Percentiles rank a stretch among this genome's conserved stretches.
These are phyloP conservation scores for Venturiaceae sp. DNA, from an alignment of 2,329 filamentous ascomycete genomes.

Conservation along the genomic window DNA sequence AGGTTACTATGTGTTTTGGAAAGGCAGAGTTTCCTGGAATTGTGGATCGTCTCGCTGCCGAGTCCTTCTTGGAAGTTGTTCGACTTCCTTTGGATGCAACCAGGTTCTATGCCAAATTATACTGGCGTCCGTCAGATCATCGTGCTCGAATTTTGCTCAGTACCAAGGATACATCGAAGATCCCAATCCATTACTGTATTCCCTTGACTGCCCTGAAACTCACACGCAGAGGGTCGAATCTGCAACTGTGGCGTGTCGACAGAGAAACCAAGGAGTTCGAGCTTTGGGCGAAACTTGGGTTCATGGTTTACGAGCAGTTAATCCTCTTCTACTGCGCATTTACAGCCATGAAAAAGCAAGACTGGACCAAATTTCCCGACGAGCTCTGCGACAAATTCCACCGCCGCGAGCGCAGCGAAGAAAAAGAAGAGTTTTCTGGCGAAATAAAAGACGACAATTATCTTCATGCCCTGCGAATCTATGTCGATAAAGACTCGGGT, in stretches of 20 bases:
- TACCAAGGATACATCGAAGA: constrained; percentile 27
- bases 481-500: constrained; percentile 39
- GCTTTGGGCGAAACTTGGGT: constrained; percentile 45
- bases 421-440: constrained; percentile 41
- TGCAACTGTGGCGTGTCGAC: constrained; percentile 30
- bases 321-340: constrained; percentile 48
- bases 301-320: constrained; percentile 46
- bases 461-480: constrained; percentile 45
- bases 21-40: constrained; percentile 11
- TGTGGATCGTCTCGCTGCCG: constrained; percentile 22
- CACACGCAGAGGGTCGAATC: constrained; percentile 27
- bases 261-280: constrained; percentile 30
- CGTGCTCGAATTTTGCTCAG: constrained; percentile 45
- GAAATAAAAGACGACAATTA: constrained; percentile 42
- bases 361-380: constrained; percentile 29
- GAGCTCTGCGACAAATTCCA: constrained; percentile 36
- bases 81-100: constrained; percentile 37
- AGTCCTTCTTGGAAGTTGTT: constrained; percentile 31
- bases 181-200: constrained; percentile 37
- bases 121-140: constrained; percentile 39
- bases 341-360: constrained; percentile 48
- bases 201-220: constrained; percentile 39
- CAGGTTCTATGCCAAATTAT: constrained; percentile 39
- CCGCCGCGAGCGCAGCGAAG: constrained; percentile 24
- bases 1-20: constrained; percentile 7